These are phyloP conservation scores for Curvularia eragrostidis DNA, from an alignment of 2,329 filamentous ascomycete genomes.

Conservation along the genomic window DNA sequence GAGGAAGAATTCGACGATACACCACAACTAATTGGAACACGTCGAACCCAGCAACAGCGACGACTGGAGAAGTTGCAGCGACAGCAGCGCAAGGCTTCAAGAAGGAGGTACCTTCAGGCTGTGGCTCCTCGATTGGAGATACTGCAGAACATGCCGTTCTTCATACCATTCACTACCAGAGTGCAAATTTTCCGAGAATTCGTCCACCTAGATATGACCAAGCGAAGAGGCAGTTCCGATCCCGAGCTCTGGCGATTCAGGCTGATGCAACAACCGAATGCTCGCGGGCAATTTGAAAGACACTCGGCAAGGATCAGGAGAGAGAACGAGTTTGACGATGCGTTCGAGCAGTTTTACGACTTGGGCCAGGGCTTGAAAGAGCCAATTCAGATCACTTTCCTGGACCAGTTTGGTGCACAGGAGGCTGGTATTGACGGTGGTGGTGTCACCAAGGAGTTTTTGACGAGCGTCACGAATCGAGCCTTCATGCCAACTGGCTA, in stretches of 20 bases:
- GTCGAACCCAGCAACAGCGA: slow-evolving; percentile 67
- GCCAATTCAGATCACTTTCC: slow-evolving; percentile 94
- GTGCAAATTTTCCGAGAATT: slow-evolving; percentile 95
- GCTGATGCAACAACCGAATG: slow-evolving; percentile 47
- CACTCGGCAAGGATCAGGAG: slow-evolving; percentile 81
- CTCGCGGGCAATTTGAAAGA: slow-evolving; percentile 48
- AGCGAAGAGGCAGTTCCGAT: slow-evolving; percentile 73
- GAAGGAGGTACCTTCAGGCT: slow-evolving; percentile 75
- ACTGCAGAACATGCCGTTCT: slow-evolving; percentile 94
- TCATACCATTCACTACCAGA: slow-evolving; percentile 89
- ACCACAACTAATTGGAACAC: slow-evolving; percentile 59
- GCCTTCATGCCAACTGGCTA: slow-evolving; percentile 69
- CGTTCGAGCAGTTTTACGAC: slow-evolving; percentile 80
- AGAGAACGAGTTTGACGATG: slow-evolving; percentile 82
- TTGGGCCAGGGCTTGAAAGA: slow-evolving; percentile 87
- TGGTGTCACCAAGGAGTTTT: slow-evolving; percentile 95
- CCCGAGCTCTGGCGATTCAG: slow-evolving; percentile 76
- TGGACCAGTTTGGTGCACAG: slow-evolving; percentile 83
- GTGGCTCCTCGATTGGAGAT: slow-evolving; percentile 89
- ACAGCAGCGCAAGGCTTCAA: slow-evolving; percentile 70
- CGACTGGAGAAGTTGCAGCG: slow-evolving; percentile 67
- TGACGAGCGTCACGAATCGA: slow-evolving; percentile 85
- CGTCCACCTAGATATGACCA: slow-evolving; percentile 79
- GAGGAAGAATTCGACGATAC: slow-evolving; percentile 50
- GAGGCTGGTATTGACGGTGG: slow-evolving; percentile 97